A percentile compares a stretch with the other conserved stretches of the same genome.
These are phyloP conservation scores for Pseudoturritis turrita DNA, from an alignment of 345 rosid genomes.

Conservation along the genomic window DNA sequence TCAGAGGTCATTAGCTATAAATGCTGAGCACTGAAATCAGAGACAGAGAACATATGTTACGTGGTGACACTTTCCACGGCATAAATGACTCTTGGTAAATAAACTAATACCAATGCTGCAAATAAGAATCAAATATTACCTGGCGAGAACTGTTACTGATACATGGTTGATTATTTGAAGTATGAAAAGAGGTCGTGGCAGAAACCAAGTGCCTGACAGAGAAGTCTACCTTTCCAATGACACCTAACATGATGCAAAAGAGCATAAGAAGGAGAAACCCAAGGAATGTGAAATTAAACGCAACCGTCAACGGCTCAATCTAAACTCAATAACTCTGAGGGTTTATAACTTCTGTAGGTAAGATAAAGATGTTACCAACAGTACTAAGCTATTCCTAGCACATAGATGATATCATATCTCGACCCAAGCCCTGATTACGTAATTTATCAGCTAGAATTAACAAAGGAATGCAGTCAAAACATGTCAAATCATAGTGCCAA, in stretches of 20 bases:
- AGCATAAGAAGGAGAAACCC: constrained; percentile 1
- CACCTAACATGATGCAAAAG: constrained; percentile 42
- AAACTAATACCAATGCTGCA: not conserved
- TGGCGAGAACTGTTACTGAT: constrained; percentile 50
- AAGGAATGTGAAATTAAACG: not conserved
- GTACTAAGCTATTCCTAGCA: not conserved
- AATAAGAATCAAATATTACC: constrained; percentile 39
- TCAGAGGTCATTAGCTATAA: constrained; percentile 67
- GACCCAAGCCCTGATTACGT: not conserved
- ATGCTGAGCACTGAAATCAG: constrained; percentile 82
- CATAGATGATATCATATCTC: not conserved
- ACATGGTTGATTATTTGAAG: constrained; percentile 63
- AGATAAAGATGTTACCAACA: not conserved
- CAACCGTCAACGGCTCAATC: not conserved
- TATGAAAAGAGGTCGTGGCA: constrained; percentile 62
- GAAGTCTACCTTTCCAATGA: constrained; percentile 95
- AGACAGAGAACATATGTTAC: constrained; percentile 11
- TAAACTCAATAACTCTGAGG: not conserved
- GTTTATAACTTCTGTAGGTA: not conserved
- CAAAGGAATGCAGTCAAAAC: too few relatives aligned
- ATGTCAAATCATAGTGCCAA: not conserved
- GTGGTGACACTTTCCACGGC: not conserved
- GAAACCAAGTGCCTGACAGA: constrained; percentile 93
- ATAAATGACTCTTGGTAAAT: not conserved
- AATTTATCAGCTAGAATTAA: not conserved